Evolutionary conservation across 1,284 basidiomycete species (phyloP), one percentile per base, ranked within the genome.

Genomic region (Neolentinus lepideus): DNA sequence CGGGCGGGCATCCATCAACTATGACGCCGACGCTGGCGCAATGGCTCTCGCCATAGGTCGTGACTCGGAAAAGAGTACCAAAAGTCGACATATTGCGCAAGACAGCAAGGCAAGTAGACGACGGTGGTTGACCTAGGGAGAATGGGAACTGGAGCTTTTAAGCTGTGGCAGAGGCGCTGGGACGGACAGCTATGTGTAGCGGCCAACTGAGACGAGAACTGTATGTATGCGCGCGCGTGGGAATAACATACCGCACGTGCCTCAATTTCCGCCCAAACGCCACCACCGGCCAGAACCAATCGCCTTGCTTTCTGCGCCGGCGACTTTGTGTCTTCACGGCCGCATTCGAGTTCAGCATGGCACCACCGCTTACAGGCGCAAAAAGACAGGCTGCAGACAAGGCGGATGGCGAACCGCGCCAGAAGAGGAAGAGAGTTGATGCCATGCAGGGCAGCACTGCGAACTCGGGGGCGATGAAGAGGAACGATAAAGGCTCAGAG

Each of bases 21-120:
- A 99, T 98, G 58, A 92, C 94, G 33, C 97, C 97, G 35, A 99
- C 96, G 2, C 93, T 96, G 57, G 92, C 85, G 71, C 97, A 98
- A 69, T 99, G 97, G 59, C 90, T 94, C 77, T 99, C 97, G 61
- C 97, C 97, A 69, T 92, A 99, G 59, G 97, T 99, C 58, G 95
- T 95, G 43, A 99, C 96, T 54, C 94, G 84, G 78, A 92, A 99
- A 52, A 90, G 74, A 21, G 78, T 82, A 47, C 96, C 97, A 70
- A 92, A 98, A 48, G 94, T 91, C 35, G 94, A 97, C 96, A 98
- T 98, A 59, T 47, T 67, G 60, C 35, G 43, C 25, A 27, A 33
- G 16, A 56, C 21, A 54, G 54, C 50, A 31, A 54, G 35, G 33
- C 57, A 46, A 52, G 31, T 51, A 53, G 38, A 56, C 29, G 51